Evolutionary conservation across 805 yeast genomes (phyloP), one percentile per base, ranked within the genome.

Genomic region (Ogataea angusta): DNA sequence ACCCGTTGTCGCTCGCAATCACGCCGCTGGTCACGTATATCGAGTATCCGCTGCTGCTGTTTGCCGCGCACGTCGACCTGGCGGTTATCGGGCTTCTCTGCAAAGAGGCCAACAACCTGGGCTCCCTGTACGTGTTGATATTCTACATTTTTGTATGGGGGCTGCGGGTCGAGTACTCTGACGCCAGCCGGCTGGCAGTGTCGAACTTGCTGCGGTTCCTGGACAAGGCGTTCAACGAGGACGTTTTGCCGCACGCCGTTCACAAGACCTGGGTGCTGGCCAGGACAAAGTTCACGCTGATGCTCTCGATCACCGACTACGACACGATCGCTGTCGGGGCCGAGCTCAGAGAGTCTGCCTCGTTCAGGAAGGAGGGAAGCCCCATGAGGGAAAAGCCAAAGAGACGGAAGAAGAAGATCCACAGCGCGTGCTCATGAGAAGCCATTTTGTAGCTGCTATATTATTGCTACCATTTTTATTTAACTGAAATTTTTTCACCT

Each of bases 41-140:
- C 18, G 73, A 69, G 47, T 40, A 54, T 14, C 73, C 73, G 1
- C 36, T 67, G 27, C 53, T 70, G 30, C 42, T 65, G 3, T 25
- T 52, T 9, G 69, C 73, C 0, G 68, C 72, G 0, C 66, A 64
- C 40, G 47, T 66, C 23, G 75, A 70, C 38, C 44, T 68, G n/a
- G 43, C 61, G 8, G 54, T 63, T 5, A 59, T 68, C 32, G 55
- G 47, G 1, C 23, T 57, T 2, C 47, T 70, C 35, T 19, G 51
- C 6, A 45, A 43, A 15, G 72, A 69, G 40, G 43, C 66, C 6
- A 35, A 42, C n/a, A 22, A 33, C 1, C 23, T 42, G 10, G 43
- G 44, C 0, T 59, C 62, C 8, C 48, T 53, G 3, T 68, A 64
- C 45, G 61, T 66, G 2, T 46, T 67, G 13, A 48, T 58, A 6